phyloP scores from a whole-genome alignment of 208 protist genomes.

The Acanthamoeba royreba region DNA sequence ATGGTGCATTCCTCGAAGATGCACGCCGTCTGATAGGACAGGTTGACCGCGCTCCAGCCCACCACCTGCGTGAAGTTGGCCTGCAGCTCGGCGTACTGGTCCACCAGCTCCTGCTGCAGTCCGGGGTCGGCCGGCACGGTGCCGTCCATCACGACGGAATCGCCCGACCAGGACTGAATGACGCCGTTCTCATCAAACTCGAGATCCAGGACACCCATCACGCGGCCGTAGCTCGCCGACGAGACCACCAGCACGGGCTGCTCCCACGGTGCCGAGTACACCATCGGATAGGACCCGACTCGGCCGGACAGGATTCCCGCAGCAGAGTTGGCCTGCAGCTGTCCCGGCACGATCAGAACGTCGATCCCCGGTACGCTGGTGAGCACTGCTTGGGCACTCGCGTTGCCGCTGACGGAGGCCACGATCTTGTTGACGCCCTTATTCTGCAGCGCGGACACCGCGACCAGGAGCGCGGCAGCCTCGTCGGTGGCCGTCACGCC shows the following conservation, averaged over 20 bases:
- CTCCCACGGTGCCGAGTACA: not conserved
- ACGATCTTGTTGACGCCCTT: not conserved
- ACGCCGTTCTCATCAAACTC: constrained; percentile 6
- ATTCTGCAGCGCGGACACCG: not conserved
- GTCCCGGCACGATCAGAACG: not conserved
- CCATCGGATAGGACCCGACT: not conserved
- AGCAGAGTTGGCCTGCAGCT: not conserved
- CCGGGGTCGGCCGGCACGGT: not conserved
- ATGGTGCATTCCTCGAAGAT: not conserved
- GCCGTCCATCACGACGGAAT: not conserved
- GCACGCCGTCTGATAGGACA: not conserved
- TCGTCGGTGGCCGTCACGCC: not conserved
- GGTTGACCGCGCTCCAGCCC: not conserved
- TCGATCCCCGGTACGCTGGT: not conserved
- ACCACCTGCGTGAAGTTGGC: not conserved
- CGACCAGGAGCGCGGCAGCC: not conserved
- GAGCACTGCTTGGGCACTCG: not conserved
- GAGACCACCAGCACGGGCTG: constrained; percentile 16
- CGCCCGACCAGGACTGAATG: not conserved
- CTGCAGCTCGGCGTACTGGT: not conserved
- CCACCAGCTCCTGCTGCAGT: not conserved
- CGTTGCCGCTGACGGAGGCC: not conserved
- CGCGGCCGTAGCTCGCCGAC: not conserved
- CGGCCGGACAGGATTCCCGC: not conserved
- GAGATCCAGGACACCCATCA: not conserved